These are phyloP conservation scores for Marasmius oreades DNA, from an alignment of 1,284 basidiomycete species.

Conservation along the genomic window DNA sequence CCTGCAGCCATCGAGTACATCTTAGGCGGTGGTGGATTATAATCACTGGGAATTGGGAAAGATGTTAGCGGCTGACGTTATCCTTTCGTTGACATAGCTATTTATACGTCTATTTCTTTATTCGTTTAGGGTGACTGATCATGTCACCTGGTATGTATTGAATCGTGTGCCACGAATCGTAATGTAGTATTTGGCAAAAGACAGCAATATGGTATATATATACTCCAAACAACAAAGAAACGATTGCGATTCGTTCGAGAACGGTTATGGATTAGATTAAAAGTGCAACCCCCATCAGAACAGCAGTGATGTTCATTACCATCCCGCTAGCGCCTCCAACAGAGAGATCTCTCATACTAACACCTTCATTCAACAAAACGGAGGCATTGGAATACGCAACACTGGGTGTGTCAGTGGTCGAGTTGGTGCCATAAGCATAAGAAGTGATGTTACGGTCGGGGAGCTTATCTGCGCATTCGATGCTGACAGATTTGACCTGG, in stretches of 20 bases:
- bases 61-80: not conserved
- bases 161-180: too few relatives aligned
- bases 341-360: not conserved
- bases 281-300: not conserved
- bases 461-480: conserved; percentile 55
- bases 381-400: conserved; percentile 54
- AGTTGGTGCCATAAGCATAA: conserved; percentile 60
- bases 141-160: too few relatives aligned
- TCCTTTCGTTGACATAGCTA: too few relatives aligned
- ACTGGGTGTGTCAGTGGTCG: conserved; percentile 44
- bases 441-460: conserved; percentile 46
- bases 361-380: conserved; percentile 41
- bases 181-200: not conserved
- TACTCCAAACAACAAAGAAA: not conserved
- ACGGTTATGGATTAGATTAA: not conserved
- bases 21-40: conserved; percentile 71
- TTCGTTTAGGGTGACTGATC: too few relatives aligned
- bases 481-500: conserved; percentile 50
- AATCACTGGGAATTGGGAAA: conserved; percentile 8
- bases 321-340: not conserved
- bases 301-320: not conserved
- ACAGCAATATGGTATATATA: not conserved
- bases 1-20: conserved; percentile 91
- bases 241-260: not conserved
- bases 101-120: too few relatives aligned